Percentiles rank a stretch among this genome's conserved stretches.
Conservation (phyloP, 768 basidiomycete species). For the Phlebiopsis flavidoalba region DNA sequence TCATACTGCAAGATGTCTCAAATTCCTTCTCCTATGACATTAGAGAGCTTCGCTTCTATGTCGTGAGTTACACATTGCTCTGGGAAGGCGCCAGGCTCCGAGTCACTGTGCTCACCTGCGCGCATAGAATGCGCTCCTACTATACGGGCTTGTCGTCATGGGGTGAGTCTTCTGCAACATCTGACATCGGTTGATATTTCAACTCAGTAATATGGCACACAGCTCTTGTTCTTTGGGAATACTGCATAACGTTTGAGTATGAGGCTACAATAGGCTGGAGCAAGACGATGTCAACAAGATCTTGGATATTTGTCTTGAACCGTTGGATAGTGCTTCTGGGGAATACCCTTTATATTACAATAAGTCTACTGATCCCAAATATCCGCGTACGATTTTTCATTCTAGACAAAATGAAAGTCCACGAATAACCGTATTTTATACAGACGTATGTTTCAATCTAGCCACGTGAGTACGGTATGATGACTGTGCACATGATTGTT, state of each 20-base stretch:
- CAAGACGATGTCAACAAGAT: background rate
- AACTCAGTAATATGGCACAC: background rate
- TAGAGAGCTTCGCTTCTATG: too few species aligned
- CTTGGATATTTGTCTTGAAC: background rate
- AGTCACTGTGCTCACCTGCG: too few species aligned
- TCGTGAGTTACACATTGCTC: too few species aligned
- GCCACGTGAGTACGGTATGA: background rate
- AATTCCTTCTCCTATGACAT: too few species aligned
- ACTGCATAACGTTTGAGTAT: background rate
- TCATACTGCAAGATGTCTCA: too few species aligned
- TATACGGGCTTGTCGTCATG: too few species aligned
- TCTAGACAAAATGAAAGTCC: background rate
- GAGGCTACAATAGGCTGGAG: background rate
- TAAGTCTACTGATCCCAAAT: background rate
- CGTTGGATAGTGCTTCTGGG: background rate
- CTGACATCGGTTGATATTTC: too few species aligned
- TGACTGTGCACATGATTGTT: background rate
- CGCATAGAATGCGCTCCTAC: too few species aligned
- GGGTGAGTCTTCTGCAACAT: too few species aligned
- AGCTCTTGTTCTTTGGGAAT: background rate
- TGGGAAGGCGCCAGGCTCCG: too few species aligned
- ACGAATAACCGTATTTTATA: background rate
- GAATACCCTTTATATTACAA: background rate
- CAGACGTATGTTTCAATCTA: background rate
- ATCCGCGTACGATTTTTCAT: background rate